Conservation (phyloP, 257 asterid genomes). For the Leonotis leonurus region DNA sequence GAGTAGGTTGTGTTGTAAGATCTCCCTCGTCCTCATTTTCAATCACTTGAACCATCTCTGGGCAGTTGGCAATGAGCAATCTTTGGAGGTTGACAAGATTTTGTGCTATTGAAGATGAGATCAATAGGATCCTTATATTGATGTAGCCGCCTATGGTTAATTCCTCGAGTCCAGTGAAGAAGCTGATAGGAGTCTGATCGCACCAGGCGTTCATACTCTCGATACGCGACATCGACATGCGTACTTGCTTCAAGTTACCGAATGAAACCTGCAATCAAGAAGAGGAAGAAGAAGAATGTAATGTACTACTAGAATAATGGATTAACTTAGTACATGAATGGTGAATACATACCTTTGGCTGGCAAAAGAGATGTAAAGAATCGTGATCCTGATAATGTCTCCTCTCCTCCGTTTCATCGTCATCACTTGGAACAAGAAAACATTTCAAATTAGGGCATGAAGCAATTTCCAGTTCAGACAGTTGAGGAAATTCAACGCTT, state of each 20-base stretch:
- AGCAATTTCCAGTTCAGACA: neutral
- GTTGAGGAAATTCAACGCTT: neutral
- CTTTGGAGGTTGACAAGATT: neutral
- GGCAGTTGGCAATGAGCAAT: neutral
- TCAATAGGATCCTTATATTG: neutral
- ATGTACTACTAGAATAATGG: neutral
- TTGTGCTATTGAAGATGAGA: neutral
- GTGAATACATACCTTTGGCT: neutral
- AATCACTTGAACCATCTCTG: neutral
- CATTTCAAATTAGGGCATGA: neutral
- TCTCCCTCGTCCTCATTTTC: neutral
- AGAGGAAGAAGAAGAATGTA: neutral
- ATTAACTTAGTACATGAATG: no score
- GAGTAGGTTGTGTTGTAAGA: no score
- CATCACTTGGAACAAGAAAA: neutral
- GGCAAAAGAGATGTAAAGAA: neutral
- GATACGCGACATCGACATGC: no score
- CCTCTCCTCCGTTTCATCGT: neutral
- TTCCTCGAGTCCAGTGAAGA: neutral
- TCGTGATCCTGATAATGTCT: neutral
- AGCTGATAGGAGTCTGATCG: neutral
- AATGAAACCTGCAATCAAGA: neutral
- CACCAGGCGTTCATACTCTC: neutral
- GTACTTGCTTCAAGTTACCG: neutral
- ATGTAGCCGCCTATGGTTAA: neutral